phyloP scores from a whole-genome alignment of 179 eudicot species.

The Silene noctiflora region DNA sequence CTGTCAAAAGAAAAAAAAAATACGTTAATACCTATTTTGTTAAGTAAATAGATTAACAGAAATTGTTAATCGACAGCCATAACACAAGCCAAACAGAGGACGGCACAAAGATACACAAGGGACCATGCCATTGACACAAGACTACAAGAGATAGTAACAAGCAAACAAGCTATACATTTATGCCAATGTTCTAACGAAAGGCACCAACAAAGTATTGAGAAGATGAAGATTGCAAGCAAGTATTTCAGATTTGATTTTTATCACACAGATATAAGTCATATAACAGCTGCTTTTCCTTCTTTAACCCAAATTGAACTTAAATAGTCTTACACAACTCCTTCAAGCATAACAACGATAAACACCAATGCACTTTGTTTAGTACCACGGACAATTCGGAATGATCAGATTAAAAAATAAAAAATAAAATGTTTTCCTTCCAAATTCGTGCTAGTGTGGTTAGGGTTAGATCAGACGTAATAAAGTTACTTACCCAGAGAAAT shows the following conservation, averaged over 20 bases:
- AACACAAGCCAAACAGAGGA: not conserved
- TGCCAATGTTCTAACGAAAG: not conserved
- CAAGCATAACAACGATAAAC: not conserved
- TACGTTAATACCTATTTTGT: not conserved
- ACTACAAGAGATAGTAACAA: not conserved
- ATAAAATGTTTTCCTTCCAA: not conserved
- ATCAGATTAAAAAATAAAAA: too few relatives aligned
- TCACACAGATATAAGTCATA: not conserved
- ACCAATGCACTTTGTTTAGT: not conserved
- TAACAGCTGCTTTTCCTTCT: not conserved
- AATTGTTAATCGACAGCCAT: not conserved
- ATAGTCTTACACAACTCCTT: not conserved
- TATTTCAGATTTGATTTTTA: not conserved
- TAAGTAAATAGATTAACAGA: not conserved
- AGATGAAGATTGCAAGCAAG: not conserved
- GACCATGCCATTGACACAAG: not conserved
- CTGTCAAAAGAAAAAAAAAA: conserved; percentile 40
- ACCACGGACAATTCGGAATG: not conserved
- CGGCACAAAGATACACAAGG: not conserved
- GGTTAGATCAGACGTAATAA: not conserved
- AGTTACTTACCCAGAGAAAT: conserved; percentile 64
- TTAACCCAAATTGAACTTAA: not conserved
- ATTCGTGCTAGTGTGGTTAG: not conserved
- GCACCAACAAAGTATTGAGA: not conserved
- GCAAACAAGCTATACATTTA: not conserved